Conservation (phyloP, 2,329 filamentous ascomycete genomes). For the Claviceps africana region DNA sequence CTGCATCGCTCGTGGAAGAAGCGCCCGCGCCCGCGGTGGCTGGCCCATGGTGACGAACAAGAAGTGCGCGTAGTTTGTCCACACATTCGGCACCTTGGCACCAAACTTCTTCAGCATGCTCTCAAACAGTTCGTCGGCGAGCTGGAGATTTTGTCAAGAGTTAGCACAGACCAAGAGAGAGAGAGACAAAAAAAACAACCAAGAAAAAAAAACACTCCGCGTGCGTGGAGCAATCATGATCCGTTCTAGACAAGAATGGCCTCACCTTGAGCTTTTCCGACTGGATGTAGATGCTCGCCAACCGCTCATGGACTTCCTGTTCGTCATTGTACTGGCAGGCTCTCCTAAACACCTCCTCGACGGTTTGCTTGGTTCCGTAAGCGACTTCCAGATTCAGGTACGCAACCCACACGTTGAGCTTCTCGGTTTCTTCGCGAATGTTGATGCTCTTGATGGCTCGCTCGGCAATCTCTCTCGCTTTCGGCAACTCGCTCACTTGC, state of each 20-base stretch:
- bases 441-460: slow-evolving; percentile 84
- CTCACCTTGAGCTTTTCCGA: slow-evolving; percentile 65
- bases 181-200: neutral
- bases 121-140: slow-evolving; percentile 82
- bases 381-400: slow-evolving; percentile 87
- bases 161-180: neutral
- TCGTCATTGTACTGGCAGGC: slow-evolving; percentile 90
- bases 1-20: slow-evolving; percentile 74
- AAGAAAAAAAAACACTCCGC: neutral
- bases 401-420: slow-evolving; percentile 90
- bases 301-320: slow-evolving; percentile 74
- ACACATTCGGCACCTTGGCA: slow-evolving; percentile 63
- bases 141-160: slow-evolving; percentile 32
- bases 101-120: slow-evolving; percentile 80
- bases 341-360: slow-evolving; percentile 78
- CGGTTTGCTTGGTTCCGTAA: slow-evolving; percentile 68
- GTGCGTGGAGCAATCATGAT: slow-evolving; percentile 26
- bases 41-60: slow-evolving; percentile 60
- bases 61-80: slow-evolving; percentile 92
- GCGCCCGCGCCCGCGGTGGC: slow-evolving; percentile 59
- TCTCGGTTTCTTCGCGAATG: slow-evolving; percentile 80
- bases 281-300: slow-evolving; percentile 91
- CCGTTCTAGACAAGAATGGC: too few species aligned
- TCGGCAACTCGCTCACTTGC: slow-evolving; percentile 75
- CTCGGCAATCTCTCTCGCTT: slow-evolving; percentile 79